Evolutionary conservation across 805 yeast species (phyloP), one percentile per base, ranked within the genome.

Genomic region (Yarrowia yakushimensis): DNA sequence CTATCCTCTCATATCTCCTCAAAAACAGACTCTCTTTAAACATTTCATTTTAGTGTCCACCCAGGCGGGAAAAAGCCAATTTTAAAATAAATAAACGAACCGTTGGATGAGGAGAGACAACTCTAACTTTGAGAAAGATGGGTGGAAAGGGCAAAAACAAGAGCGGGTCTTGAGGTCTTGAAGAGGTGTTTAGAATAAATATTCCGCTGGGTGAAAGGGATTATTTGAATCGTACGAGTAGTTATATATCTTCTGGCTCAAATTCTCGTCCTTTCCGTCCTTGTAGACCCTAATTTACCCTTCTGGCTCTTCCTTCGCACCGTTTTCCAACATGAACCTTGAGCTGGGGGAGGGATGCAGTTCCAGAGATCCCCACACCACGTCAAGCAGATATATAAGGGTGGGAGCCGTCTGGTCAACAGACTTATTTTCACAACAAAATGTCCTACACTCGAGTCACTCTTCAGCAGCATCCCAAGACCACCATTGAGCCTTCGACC

Each of bases 391-490:
- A 36, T 23, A 54, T 54, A 54, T 36, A 54, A n/a, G 43, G 33
- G 22, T 11, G 17, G 9, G 2, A 5, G 6, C 43, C 18, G n/a
- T 31, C 5, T n/a, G n/a, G n/a, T n/a, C n/a, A n/a, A n/a, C n/a
- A n/a, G n/a, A n/a, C n/a, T n/a, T n/a, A n/a, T n/a, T 9, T 13
- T 11, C 7, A 11, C 30, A 27, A 23, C 27, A 48, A 28, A 52
- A 39, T 39, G 48, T 55, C 61, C 8, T 55, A 39, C 48, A 41
- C 46, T 22, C 61, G 61, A 55, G 48, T 55, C 39, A 20, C 30
- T 23, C 48, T 55, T 20, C 36, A 18, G 18, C 34, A 55, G 39
- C 37, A 39, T 23, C 48, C 61, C 37, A 55, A 55, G 61, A 31
- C 39, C 36, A 20, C 23, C 39, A 55, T 55, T 39, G 34, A 28